Evolutionary conservation across 768 basidiomycete species (phyloP), one percentile per base, ranked within the genome.

Genomic region (Daedalea quercina): DNA sequence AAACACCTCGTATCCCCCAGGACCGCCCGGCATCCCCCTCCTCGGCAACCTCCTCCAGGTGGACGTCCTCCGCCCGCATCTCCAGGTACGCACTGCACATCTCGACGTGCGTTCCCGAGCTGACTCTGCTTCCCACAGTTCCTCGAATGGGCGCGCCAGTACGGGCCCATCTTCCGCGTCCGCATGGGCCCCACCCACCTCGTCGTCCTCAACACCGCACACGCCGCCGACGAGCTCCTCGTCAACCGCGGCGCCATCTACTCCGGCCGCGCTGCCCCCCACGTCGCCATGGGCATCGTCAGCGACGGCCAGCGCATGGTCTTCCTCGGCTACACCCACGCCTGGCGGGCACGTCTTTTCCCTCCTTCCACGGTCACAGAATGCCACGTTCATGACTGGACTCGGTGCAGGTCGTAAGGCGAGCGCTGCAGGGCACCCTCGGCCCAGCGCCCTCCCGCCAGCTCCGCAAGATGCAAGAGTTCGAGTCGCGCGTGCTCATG

Each of bases 11-110:
- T 40, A 15, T 31, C 69, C 67, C 24, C 69, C 69, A 13, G 66
- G 67, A 20, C 69, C 69, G 0, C 56, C 54, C 4, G 65, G 67
- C 25, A 50, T 66, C 2, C 67, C 67, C 33, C 48, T 70, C 56
- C 57, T 70, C 52, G 67, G 69, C 19, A 69, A 69, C 54, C 57
- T 69, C 19, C 63, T 66, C 52, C 65, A 69, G 50, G 61, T 70
- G 28, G 52, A 59, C n/a, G 59, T 54, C 9, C 50, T 64, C 24
- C 56, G 64, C 25, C 65, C 65, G 9, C 61, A 67, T 40, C 63
- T 63, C 8, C 57, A 63, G 57, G 66, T 63, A 45, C 35, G 52
- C 22, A 4, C 22, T 51, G 3, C 28, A 23, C 20, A 20, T 31
- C 37, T 42, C 11, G 19, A 3, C 24, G 34, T 20, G 6, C 17